A percentile compares a stretch with the other conserved stretches of the same genome.
phyloP scores from a whole-genome alignment of 106 monocot species.

The Agapanthus africanus region DNA sequence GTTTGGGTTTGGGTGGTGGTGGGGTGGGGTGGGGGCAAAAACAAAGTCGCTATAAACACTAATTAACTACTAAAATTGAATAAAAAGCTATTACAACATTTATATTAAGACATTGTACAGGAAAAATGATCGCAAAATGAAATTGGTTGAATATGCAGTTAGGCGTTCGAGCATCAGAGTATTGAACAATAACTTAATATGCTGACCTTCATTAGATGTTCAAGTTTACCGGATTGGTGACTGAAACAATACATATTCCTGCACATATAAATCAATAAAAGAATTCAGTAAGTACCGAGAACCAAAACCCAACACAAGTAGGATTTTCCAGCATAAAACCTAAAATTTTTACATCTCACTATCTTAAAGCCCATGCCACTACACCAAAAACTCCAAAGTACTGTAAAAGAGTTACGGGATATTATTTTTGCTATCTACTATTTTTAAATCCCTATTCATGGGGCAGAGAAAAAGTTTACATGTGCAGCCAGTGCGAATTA shows the following conservation, averaged over 20 bases:
- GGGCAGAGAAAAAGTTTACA: no score
- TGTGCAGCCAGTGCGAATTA: no score
- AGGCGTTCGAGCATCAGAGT: neutral
- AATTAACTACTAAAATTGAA: no score
- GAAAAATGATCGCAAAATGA: neutral
- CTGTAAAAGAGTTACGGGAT: no score
- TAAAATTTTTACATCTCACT: neutral
- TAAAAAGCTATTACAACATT: no score
- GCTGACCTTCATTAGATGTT: constrained; percentile 96
- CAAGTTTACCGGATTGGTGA: constrained; percentile 92
- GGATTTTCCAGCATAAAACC: neutral
- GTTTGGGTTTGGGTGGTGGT: no score
- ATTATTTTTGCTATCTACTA: no score
- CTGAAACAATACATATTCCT: constrained; percentile 99
- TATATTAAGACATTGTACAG: no score
- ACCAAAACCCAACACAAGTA: neutral
- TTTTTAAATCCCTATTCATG: no score
- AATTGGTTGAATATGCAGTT: neutral
- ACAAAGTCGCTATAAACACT: neutral
- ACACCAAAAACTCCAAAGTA: no score
- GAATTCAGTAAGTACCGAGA: neutral
- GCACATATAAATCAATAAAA: constrained; percentile 3
- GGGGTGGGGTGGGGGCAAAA: no score
- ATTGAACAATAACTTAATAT: neutral
- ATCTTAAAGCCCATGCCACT: no score